These are phyloP conservation scores for Phycomyces nitens DNA, from an alignment of 192 early-diverging fungal species.

Conservation along the genomic window DNA sequence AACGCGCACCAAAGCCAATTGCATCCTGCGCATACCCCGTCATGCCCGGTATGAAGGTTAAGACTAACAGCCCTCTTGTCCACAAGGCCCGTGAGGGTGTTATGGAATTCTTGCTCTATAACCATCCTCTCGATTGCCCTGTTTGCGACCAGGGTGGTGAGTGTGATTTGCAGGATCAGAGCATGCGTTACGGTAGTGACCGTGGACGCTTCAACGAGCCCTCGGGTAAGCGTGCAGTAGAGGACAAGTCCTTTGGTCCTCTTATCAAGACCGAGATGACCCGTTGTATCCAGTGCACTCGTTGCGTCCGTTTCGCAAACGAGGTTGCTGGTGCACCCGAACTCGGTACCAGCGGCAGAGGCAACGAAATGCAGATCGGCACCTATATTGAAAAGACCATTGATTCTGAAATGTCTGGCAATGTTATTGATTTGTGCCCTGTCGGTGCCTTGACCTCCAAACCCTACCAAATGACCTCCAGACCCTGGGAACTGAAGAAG, in stretches of 20 bases:
- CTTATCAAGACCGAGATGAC: constrained; percentile 96
- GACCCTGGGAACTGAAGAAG: constrained; percentile 96
- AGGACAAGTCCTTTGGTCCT: constrained; percentile 97
- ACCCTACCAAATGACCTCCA: constrained; percentile 89
- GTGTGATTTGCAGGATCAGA: constrained; percentile 98
- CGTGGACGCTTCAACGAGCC: constrained; percentile 85
- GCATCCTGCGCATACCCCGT: constrained; percentile 98
- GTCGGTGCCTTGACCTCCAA: constrained; percentile 97
- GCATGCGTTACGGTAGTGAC: constrained; percentile 92
- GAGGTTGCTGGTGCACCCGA: constrained; percentile 95
- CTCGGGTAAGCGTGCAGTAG: constrained; percentile 89
- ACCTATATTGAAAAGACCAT: constrained; percentile 91
- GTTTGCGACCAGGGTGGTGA: constrained; percentile 99
- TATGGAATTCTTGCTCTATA: constrained; percentile 91
- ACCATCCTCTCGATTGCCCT: constrained; percentile 98
- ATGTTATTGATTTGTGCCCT: constrained; percentile 96
- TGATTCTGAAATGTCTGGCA: constrained; percentile 92
- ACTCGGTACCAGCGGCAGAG: constrained; percentile 92
- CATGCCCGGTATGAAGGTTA: constrained; percentile 94
- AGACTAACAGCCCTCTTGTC: constrained; percentile 91
- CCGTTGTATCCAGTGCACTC: constrained; percentile 98
- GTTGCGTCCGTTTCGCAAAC: constrained; percentile 97
- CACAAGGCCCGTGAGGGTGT: constrained; percentile 95
- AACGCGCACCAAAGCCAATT: constrained; percentile 91
- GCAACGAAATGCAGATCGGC: constrained; percentile 98